Evolutionary conservation across 2,329 filamentous ascomycete species (phyloP), one percentile per base, ranked within the genome.

Genomic region (Fusarium stilboides): DNA sequence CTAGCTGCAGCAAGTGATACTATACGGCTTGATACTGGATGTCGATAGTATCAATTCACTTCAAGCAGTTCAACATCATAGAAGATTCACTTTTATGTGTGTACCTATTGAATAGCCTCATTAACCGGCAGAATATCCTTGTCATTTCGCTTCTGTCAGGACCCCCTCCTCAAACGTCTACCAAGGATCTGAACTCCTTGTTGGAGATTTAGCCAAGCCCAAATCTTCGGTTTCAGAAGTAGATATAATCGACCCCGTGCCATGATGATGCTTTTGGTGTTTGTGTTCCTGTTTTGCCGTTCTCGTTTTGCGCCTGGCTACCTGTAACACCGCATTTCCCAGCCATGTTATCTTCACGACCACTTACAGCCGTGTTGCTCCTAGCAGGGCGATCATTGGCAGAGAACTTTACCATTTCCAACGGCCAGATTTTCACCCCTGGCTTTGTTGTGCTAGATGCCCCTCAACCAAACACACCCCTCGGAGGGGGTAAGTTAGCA

Each of bases 381-480:
- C 58, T 77, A 24, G 66, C 70, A 13, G 47, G 56, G 39, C 69
- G 62, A 17, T 62, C 73, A 17, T 62, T 71, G 10, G 80, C 80
- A 8, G 74, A 79, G 42, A 81, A 83, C 63, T 91, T 91, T 71
- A 88, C 85, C 20, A 85, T 88, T 52, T 79, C 87, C 22, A 87
- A 87, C 69, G 90, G 90, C 17, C 89, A 92, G 71, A 86, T 93
- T 55, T 92, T 86, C 73, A 93, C 90, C 0, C 90, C 90, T 1
- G 90, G 91, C 0, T 85, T 92, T 57, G 89, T 86, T 24, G 86
- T 92, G 57, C 80, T 92, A 36, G 86, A 92, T 77, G 85, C 90
- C 33, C 89, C 89, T 14, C 89, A 91, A 65, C 89, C 89, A 7
- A 85, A 86, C 51, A 91, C 89, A 13, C 88, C 89, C 1, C 76